Evolutionary conservation across 1,139 yeast genomes (phyloP).

Genomic region (Pichia sp.): DNA sequence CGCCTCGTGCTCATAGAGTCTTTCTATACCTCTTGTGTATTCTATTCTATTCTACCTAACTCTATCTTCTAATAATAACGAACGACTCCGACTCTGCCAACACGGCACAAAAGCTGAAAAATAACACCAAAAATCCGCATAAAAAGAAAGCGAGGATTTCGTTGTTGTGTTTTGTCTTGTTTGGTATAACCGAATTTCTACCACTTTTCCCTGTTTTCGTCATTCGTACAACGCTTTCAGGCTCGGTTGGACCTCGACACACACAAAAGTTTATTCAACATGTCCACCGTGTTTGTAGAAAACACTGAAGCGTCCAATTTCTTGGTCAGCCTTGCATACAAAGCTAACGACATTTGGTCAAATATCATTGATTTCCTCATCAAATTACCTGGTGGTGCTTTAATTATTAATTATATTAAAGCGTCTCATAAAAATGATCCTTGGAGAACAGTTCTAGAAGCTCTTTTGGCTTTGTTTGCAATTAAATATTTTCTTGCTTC

Average conservation of each 20-base stretch:
- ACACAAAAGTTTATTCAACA: no score
- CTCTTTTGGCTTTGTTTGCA: constrained; percentile 75
- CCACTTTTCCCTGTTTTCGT: not conserved
- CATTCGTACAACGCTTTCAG: no score
- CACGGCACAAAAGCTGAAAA: no score
- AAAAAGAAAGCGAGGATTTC: not conserved
- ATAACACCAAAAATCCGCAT: no score
- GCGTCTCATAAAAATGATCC: constrained; percentile 96
- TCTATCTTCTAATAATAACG: no score
- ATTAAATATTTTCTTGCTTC: constrained; percentile 77
- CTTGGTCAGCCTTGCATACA: constrained; percentile 24
- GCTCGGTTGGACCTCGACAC: no score
- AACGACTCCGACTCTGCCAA: no score
- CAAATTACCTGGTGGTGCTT: constrained; percentile 72
- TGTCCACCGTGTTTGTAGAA: not conserved
- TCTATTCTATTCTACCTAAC: no score
- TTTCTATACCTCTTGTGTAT: no score
- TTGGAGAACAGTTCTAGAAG: constrained; percentile 76
- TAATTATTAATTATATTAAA: constrained; percentile 67
- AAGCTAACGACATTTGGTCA: constrained; percentile 23
- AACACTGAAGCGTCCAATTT: constrained; percentile 22
- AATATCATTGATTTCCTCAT: constrained; percentile 19
- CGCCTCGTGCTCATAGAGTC: no score
- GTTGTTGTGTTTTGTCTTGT: no score
- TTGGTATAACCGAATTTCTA: not conserved